Evolutionary conservation across 192 early-diverging fungal genomes (phyloP).

Genomic region (Borealophlyctis nickersoniae): DNA sequence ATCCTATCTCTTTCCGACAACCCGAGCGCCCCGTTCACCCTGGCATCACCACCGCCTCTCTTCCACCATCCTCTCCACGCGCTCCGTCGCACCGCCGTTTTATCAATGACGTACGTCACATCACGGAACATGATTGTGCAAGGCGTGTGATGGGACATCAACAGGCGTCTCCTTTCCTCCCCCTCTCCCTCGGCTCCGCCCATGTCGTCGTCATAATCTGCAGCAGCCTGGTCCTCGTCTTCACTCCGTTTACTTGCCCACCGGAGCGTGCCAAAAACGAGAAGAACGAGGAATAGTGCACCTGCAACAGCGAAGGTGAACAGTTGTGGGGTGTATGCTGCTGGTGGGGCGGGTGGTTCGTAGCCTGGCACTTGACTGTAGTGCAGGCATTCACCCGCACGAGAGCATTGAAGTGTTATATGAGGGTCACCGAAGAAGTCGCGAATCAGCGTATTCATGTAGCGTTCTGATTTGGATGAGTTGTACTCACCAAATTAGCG

Average conservation of each 20-base stretch:
- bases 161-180: slow-evolving; percentile 16
- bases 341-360: slow-evolving; percentile 35
- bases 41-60: neutral
- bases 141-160: slow-evolving; percentile 75
- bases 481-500: no score
- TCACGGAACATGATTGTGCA: slow-evolving; percentile 64
- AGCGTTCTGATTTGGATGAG: slow-evolving; percentile 65
- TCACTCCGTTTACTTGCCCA: slow-evolving; percentile 18
- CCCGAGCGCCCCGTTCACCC: slow-evolving; percentile 3
- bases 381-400: slow-evolving; percentile 84
- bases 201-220: neutral
- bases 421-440: slow-evolving; percentile 78
- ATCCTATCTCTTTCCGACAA: slow-evolving; percentile 19
- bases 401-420: slow-evolving; percentile 70
- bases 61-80: no score
- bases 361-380: slow-evolving; percentile 83
- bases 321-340: slow-evolving; percentile 36
- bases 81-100: neutral
- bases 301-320: slow-evolving; percentile 43
- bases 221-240: neutral
- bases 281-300: slow-evolving; percentile 36
- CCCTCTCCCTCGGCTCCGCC: slow-evolving; percentile 1
- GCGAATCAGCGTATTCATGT: slow-evolving; percentile 80
- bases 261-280: slow-evolving; percentile 28
- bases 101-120: slow-evolving; percentile 52